These are phyloP conservation scores for Batkoa obscura DNA, from an alignment of 371 early-diverging fungal species.

Conservation along the genomic window DNA sequence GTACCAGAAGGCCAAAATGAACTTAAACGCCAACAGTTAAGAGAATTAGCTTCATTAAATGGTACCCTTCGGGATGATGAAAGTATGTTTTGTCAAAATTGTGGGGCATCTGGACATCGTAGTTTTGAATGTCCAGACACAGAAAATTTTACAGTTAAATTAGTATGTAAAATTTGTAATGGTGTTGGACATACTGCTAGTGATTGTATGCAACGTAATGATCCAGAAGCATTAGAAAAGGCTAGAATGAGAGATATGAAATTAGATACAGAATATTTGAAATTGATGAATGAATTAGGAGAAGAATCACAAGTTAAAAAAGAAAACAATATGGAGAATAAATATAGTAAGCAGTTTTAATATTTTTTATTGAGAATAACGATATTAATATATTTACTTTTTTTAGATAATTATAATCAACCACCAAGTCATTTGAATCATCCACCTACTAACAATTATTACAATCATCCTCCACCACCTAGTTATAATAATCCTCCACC, in stretches of 20 bases:
- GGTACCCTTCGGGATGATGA: conserved; percentile 92
- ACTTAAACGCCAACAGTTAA: conserved; percentile 76
- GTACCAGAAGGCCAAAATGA: conserved; percentile 90
- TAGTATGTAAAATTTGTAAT: conserved; percentile 78
- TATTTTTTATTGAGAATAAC: too few relatives aligned
- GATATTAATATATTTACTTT: too few relatives aligned
- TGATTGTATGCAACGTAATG: conserved; percentile 60
- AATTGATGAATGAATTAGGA: conserved; percentile 79
- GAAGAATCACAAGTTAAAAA: conserved; percentile 16
- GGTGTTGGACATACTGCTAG: conserved; percentile 83
- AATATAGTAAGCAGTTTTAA: too few relatives aligned
- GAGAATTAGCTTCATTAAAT: conserved; percentile 86
- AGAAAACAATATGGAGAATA: too few relatives aligned
- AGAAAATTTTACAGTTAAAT: conserved; percentile 51
- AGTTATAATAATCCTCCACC: too few relatives aligned
- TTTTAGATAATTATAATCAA: too few relatives aligned
- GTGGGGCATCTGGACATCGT: conserved; percentile 81
- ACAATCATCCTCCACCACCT: too few relatives aligned
- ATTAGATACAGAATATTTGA: conserved; percentile 73
- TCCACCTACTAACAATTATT: too few relatives aligned
- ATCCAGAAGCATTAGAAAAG: conserved; percentile 45
- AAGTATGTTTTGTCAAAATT: conserved; percentile 81
- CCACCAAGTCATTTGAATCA: too few relatives aligned
- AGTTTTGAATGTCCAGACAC: conserved; percentile 82
- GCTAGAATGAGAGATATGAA: conserved; percentile 60